Percentiles rank a stretch among this genome's conserved stretches.
These are phyloP conservation scores for Juglanconis sp. DNA, from an alignment of 2,329 filamentous ascomycete genomes.

Conservation along the genomic window DNA sequence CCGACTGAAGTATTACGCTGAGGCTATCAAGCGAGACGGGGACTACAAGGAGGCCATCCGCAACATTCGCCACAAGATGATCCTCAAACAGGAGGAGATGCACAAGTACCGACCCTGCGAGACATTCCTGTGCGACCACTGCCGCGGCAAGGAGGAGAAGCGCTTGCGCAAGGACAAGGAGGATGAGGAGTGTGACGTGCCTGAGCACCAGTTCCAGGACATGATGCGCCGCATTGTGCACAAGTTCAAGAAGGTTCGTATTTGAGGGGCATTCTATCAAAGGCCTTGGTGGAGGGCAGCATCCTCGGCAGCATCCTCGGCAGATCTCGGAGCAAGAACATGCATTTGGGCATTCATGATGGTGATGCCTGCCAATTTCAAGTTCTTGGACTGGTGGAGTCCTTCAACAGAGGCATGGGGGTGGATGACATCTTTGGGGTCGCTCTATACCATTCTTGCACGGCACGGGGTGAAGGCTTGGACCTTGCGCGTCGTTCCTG, in stretches of 20 bases:
- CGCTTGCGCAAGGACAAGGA: neutral
- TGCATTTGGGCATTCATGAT: too few relatives aligned
- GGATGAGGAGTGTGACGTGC: neutral
- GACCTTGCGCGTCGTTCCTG: too few relatives aligned
- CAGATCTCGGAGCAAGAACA: neutral
- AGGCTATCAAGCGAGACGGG: neutral
- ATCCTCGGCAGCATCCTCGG: neutral
- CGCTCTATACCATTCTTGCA: too few relatives aligned
- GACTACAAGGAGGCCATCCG: neutral
- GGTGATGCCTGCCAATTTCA: too few relatives aligned
- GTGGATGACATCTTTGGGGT: too few relatives aligned
- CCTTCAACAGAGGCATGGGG: too few relatives aligned
- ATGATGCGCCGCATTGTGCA: neutral
- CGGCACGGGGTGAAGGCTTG: neutral
- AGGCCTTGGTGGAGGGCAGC: neutral
- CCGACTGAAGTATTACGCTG: neutral
- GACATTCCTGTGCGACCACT: constrained; percentile 7
- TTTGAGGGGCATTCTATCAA: neutral
- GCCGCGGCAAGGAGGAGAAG: neutral
- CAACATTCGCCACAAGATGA: neutral
- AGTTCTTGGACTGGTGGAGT: too few relatives aligned
- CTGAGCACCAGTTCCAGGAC: neutral
- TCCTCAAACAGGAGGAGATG: constrained; percentile 10
- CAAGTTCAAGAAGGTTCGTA: neutral
- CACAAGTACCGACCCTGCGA: constrained; percentile 11